These are phyloP conservation scores for Boletus reticuloceps DNA, from an alignment of 768 basidiomycete species.

Conservation along the genomic window DNA sequence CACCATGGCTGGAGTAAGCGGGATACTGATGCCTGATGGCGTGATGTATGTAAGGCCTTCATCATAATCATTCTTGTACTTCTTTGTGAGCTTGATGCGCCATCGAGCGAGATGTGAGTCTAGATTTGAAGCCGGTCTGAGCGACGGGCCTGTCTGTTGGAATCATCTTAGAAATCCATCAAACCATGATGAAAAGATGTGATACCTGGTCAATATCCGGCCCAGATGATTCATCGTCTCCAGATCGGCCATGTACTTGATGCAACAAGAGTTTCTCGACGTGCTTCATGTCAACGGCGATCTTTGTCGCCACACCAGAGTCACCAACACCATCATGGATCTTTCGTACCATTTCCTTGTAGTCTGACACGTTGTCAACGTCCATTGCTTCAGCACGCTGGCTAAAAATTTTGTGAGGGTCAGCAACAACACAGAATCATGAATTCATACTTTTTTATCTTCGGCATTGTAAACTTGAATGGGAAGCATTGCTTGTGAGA, in stretches of 20 bases:
- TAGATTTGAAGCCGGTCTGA: not conserved
- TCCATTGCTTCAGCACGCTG: too few relatives aligned
- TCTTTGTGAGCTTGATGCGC: not conserved
- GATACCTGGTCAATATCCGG: not conserved
- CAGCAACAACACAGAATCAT: too few relatives aligned
- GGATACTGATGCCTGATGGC: not conserved
- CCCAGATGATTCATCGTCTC: not conserved
- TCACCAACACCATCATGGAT: not conserved
- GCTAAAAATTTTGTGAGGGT: too few relatives aligned
- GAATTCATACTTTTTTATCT: too few relatives aligned
- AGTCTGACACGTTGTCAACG: not conserved
- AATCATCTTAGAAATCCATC: not conserved
- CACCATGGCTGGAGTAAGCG: too few relatives aligned
- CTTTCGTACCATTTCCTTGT: slow-evolving; percentile 16
- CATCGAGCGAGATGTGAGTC: not conserved
- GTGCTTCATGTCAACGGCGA: slow-evolving; percentile 5
- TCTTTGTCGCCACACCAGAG: not conserved
- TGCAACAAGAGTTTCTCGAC: not conserved
- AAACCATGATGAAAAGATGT: not conserved
- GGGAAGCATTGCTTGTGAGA: too few relatives aligned
- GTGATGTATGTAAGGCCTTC: not conserved
- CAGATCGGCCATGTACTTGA: too few relatives aligned
- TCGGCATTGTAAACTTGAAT: too few relatives aligned
- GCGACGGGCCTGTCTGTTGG: too few relatives aligned
- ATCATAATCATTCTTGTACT: not conserved